These are phyloP conservation scores for Sordariomycetes sp. DNA, from an alignment of 2,329 filamentous ascomycete species.

Conservation along the genomic window DNA sequence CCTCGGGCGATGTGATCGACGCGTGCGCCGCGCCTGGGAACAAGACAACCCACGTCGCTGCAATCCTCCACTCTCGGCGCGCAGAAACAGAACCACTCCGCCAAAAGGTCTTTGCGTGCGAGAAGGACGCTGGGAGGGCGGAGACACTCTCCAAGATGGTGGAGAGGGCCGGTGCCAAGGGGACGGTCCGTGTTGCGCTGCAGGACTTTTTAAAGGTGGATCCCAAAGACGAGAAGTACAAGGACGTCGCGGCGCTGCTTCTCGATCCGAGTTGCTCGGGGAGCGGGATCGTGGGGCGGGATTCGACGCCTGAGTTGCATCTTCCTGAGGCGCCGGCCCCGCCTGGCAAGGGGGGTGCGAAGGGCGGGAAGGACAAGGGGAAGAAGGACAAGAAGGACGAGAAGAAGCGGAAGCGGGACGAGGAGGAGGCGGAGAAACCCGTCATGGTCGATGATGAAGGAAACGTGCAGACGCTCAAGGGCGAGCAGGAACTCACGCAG, in stretches of 20 bases:
- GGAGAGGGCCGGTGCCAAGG: constrained; percentile 55
- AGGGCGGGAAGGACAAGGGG: background rate
- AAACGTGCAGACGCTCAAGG: constrained; percentile 35
- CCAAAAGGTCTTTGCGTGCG: constrained; percentile 56
- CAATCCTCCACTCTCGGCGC: constrained; percentile 43
- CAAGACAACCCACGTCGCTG: constrained; percentile 88
- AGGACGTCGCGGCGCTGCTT: constrained; percentile 65
- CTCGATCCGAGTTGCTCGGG: constrained; percentile 93
- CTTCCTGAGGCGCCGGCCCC: constrained; percentile 27
- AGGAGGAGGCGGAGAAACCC: constrained; percentile 16
- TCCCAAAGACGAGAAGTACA: constrained; percentile 46
- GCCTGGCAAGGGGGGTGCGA: background rate
- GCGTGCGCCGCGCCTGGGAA: constrained; percentile 92
- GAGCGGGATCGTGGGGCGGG: constrained; percentile 83
- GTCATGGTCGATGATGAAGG: constrained; percentile 45
- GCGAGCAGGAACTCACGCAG: constrained; percentile 42
- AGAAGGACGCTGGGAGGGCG: constrained; percentile 59
- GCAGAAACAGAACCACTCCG: constrained; percentile 21
- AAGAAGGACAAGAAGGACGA: constrained; percentile 8
- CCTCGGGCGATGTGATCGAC: constrained; percentile 72
- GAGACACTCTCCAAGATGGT: constrained; percentile 79
- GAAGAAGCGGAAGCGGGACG: constrained; percentile 29
- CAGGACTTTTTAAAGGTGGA: constrained; percentile 75
- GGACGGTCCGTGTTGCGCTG: constrained; percentile 52
- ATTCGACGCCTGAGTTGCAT: constrained; percentile 59